These are phyloP conservation scores for Xanthoceras sorbifolium DNA, from an alignment of 345 rosid species.

Conservation along the genomic window DNA sequence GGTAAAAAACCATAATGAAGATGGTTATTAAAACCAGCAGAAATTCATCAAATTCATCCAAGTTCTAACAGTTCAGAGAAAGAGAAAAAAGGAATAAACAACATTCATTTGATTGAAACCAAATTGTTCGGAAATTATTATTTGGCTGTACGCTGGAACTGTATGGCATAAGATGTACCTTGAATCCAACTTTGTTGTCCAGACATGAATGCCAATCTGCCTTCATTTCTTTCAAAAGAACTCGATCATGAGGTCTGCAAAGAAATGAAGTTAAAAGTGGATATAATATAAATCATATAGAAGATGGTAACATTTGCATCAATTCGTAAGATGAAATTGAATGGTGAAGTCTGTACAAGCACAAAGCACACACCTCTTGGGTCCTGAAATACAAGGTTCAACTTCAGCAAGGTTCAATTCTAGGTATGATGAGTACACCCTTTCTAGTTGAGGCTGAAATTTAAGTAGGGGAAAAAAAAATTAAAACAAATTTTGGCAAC, in stretches of 20 bases:
- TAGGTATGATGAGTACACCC: slow-evolving; percentile 80
- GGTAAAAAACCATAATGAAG: background rate
- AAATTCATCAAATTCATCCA: background rate
- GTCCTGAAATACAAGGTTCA: slow-evolving; percentile 97
- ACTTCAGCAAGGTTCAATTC: slow-evolving; percentile 76
- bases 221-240: slow-evolving; percentile 90
- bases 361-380: slow-evolving; percentile 67
- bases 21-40: background rate
- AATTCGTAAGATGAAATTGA: background rate
- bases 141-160: slow-evolving; percentile 6
- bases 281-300: background rate
- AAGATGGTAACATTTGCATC: slow-evolving; percentile 4
- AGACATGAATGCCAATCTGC: slow-evolving; percentile 99
- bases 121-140: slow-evolving; percentile 3
- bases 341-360: background rate
- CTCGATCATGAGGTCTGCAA: slow-evolving; percentile 95
- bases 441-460: slow-evolving; percentile 80
- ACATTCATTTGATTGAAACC: background rate
- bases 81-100: background rate
- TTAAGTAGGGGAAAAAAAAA: slow-evolving; percentile 7
- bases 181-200: slow-evolving; percentile 86
- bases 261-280: slow-evolving; percentile 20
- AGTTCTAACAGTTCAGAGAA: background rate
- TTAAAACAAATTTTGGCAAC: slow-evolving; percentile 16
- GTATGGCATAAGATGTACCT: slow-evolving; percentile 44